Percentiles rank a stretch among this genome's conserved stretches.
Evolutionary conservation across 2,329 filamentous ascomycete genomes (phyloP).

Genomic region (Penicillium glabrum): DNA sequence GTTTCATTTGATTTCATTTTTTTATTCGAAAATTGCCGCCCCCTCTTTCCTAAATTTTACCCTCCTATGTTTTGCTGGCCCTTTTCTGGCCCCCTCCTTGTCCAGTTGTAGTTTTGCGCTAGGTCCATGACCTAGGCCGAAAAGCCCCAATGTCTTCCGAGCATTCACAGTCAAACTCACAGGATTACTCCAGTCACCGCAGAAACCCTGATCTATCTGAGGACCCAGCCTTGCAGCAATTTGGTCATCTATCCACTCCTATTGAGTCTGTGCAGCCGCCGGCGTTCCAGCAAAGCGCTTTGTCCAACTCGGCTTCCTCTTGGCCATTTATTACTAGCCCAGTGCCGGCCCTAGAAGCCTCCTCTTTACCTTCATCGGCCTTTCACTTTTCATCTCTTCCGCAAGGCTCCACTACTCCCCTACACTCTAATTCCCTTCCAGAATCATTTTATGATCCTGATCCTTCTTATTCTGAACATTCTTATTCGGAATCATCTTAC

Average conservation of each 20-base stretch:
- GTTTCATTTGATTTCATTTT: slow-evolving; percentile 10
- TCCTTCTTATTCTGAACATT: not conserved
- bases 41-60: slow-evolving; percentile 1
- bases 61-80: slow-evolving; percentile 9
- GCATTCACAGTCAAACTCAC: slow-evolving; percentile 21
- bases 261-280: slow-evolving; percentile 16
- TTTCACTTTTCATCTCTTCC: slow-evolving; percentile 8
- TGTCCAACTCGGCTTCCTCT: slow-evolving; percentile 7
- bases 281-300: slow-evolving; percentile 12
- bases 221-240: slow-evolving; percentile 9
- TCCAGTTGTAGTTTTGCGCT: slow-evolving; percentile 10
- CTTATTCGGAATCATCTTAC: not conserved
- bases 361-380: slow-evolving; percentile 1
- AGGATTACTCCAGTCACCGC: slow-evolving; percentile 12
- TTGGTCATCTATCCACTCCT: slow-evolving; percentile 5
- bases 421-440: slow-evolving; percentile 7
- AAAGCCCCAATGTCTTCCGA: slow-evolving; percentile 19
- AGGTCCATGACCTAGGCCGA: slow-evolving; percentile 17
- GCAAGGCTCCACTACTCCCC: slow-evolving; percentile 9
- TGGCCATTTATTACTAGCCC: slow-evolving; percentile 13
- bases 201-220: slow-evolving; percentile 15
- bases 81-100: slow-evolving; percentile 11
- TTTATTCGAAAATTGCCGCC: not conserved
- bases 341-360: slow-evolving; percentile 1
- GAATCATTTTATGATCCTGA: slow-evolving; percentile 4